Percentiles rank a stretch among this genome's conserved stretches.
Conservation (phyloP, 208 protist genomes). For the Lotmaria passim region DNA sequence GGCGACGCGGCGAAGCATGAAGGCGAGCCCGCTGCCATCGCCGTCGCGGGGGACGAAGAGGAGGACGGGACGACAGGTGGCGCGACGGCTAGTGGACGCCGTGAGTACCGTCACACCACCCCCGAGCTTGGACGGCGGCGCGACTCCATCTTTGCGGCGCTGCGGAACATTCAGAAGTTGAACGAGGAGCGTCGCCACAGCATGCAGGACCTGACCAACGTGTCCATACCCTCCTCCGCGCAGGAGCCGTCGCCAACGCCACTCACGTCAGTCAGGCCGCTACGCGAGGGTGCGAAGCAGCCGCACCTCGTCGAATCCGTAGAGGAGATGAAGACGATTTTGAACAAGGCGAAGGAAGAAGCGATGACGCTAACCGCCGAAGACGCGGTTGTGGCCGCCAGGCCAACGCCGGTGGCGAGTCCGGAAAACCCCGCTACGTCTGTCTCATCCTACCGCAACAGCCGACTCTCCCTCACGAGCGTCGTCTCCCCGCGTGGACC, state of each 20-base stretch:
- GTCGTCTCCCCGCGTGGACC: slow-evolving; percentile 7
- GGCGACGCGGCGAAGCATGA: neutral
- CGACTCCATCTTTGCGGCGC: slow-evolving; percentile 21
- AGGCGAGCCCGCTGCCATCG: neutral
- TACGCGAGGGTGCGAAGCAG: neutral
- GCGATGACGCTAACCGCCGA: neutral
- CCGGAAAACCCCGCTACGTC: neutral
- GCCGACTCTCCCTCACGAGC: slow-evolving; percentile 3
- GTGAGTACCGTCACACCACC: neutral
- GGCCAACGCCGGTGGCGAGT: neutral
- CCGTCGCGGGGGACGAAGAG: neutral
- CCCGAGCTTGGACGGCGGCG: slow-evolving; percentile 15
- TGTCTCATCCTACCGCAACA: neutral
- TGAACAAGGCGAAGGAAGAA: neutral
- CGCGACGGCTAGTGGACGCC: neutral
- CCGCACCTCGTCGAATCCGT: neutral
- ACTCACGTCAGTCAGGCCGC: no score
- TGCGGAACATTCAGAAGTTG: neutral
- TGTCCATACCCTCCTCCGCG: slow-evolving; percentile 2
- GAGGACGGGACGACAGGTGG: neutral
- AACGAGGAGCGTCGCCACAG: neutral
- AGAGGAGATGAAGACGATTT: neutral
- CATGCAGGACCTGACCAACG: neutral
- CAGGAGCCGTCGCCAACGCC: no score
- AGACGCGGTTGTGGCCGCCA: neutral